Evolutionary conservation across 78 protist species (phyloP).

Genomic region (Andalucia godoyi): DNA sequence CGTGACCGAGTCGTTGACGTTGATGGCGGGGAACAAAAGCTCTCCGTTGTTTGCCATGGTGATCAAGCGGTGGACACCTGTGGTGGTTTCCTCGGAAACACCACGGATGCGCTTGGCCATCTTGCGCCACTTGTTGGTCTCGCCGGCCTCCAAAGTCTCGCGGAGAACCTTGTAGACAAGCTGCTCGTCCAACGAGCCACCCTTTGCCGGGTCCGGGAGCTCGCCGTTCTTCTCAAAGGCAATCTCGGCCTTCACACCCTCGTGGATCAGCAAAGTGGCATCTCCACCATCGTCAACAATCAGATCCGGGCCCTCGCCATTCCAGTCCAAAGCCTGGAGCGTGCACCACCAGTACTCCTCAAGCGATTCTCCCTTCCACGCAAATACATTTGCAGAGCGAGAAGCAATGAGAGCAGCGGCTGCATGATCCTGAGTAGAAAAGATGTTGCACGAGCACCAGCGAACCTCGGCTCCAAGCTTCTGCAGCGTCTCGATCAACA

Average conservation of each 20-base stretch:
- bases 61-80: constrained; percentile 96
- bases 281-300: constrained; percentile 99
- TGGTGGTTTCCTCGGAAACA: constrained; percentile 99
- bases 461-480: constrained; percentile 92
- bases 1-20: constrained; percentile 98
- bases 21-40: constrained; percentile 95
- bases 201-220: constrained; percentile 19
- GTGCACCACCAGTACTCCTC: constrained; percentile 91
- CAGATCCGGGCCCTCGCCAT: constrained; percentile 67
- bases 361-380: constrained; percentile 98
- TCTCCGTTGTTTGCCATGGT: constrained; percentile 65
- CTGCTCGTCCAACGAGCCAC: constrained; percentile 39
- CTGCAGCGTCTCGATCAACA: constrained; percentile 90
- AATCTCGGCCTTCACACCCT: constrained; percentile 57
- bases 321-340: constrained; percentile 53
- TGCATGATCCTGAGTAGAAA: constrained; percentile 99
- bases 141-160: too few species aligned
- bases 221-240: constrained; percentile 18
- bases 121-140: constrained; percentile 21
- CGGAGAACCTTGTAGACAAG: not conserved
- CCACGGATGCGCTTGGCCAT: constrained; percentile 76
- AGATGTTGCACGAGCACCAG: constrained; percentile 99
- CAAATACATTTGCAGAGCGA: constrained; percentile 89
- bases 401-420: constrained; percentile 98
- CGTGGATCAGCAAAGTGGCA: constrained; percentile 92